Base-by-base conservation (phyloP, 2,329 filamentous ascomycete genomes). In the Grosmannia huntii region DNA sequence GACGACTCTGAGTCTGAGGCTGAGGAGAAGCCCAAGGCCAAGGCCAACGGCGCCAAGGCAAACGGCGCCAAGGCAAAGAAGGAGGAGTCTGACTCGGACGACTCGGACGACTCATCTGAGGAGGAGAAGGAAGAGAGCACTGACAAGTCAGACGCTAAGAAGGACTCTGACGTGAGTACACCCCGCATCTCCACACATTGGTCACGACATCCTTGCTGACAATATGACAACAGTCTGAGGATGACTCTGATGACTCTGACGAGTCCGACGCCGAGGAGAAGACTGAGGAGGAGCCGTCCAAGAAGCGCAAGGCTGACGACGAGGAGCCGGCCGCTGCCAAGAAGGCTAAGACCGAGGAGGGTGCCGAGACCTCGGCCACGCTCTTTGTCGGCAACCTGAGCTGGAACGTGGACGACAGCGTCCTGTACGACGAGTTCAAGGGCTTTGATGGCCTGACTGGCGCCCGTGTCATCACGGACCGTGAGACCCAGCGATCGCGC, bases 381-480 rank as follows among this genome's bases (percentile, higher is more conserved):
- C 84, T 96, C 57, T 96, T 95, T 72, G 84, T 90, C 64, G 91
- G 91, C 65, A 92, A 90, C 77, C 79, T 96, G 63, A 90, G 88
- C 73, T 96, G 90, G 90, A 89, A 85, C 69, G 78, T 96, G 57
- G 89, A 95, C 66, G 91, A 96, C 72, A 84, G 90, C 63, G 83
- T 82, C 75, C 84, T 96, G 63, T 79, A 81, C 64, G 81, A 86
- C 66, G 87, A 92, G 71, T 96, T 96, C 76, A 82, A 90, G 76
- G 75, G 81, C 62, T 92, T 86, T 67, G 86, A 85, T 63, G 86
- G 86, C 68, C 78, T 95, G 59, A 75, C 77, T 64, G 81, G 83
- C 66, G 86, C 85, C 63, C 86, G 89, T 66, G 84, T 96, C 68
- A 88, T 96, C 71, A 91, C 84, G 66, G 89, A 95, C 76, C 86